Percentiles rank a stretch among this genome's conserved stretches.
Conservation (phyloP, 108 stramenopile species). For the Skeletonema tropicum region DNA sequence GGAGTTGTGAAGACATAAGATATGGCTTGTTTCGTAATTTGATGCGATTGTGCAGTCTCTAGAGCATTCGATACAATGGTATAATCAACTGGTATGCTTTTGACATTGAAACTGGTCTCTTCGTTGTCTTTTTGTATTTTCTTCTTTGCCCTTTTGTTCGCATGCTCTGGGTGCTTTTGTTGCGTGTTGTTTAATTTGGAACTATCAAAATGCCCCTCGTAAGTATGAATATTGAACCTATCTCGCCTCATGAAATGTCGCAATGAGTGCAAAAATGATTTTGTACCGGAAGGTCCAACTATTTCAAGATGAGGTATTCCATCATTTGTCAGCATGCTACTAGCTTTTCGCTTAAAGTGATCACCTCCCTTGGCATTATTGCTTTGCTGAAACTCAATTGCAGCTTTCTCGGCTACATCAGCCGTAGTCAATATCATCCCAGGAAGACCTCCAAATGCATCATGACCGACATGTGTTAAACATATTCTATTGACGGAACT, state of each 20-base stretch:
- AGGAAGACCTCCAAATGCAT: conserved; percentile 77
- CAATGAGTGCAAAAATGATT: conserved; percentile 67
- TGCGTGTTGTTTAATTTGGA: conserved; percentile 5
- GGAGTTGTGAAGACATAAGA: conserved; percentile 78
- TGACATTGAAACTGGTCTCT: conserved; percentile 31
- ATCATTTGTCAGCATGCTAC: conserved; percentile 23
- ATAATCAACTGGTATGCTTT: conserved; percentile 20
- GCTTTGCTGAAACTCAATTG: conserved; percentile 12
- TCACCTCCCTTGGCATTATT: neutral
- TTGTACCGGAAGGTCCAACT: conserved; percentile 71
- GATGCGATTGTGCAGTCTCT: conserved; percentile 10
- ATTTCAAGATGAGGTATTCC: conserved; percentile 59
- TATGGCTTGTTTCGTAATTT: conserved; percentile 39
- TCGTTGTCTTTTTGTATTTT: conserved; percentile 35
- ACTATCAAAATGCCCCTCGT: conserved; percentile 60
- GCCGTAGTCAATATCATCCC: conserved; percentile 83
- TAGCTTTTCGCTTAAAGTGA: neutral
- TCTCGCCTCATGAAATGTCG: conserved; percentile 85
- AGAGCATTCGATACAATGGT: neutral
- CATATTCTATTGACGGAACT: conserved; percentile 71
- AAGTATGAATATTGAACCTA: conserved; percentile 64
- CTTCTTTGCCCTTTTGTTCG: conserved; percentile 41
- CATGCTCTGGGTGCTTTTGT: neutral
- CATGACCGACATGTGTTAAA: conserved; percentile 71
- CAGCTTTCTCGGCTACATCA: conserved; percentile 59